Base-by-base conservation (phyloP, 371 early-diverging fungal species). In the Gilbertella persicaria region DNA sequence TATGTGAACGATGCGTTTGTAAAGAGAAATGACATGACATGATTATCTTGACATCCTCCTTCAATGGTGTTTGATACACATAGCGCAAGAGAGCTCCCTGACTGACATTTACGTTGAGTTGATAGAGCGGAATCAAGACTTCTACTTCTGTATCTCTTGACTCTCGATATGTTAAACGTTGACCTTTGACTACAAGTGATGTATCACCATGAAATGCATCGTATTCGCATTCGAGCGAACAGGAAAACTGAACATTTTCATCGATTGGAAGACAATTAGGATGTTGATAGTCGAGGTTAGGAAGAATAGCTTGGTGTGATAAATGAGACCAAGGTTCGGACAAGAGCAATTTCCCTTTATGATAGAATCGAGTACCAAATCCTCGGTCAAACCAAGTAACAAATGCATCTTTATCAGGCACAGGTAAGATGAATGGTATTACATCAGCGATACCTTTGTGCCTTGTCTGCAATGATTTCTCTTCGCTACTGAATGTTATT, bases 301-400 rank as follows among this genome's bases (percentile, higher is more conserved):
- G 84, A 6, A 73, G 46, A 42, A 82, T 68, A 2, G 73, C 64
- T 55, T 85, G 84, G 43, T 80, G 82, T 3, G 83, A 79, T 20
- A 82, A 50, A 42, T 79, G 72, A 0, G 77, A 79, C 84, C 84
- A 84, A 24, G 69, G 61, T 33, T 67, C 64, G 6, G 40, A 39
- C 14, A 78, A 55, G 7, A 77, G 62, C 58, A 46, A 61, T 62
- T 66, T 67, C 40, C 83, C 84, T 39, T 60, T 45, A 19, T 81
- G 53, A 55, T 54, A 80, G 44, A 73, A 76, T 0, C 49, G 45
- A 1, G 51, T 38, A 7, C 84, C 85, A 56, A 71, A 82, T 1
- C 85, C 85, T 30, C 69, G 67, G 56, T 81, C 77, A 61, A 85
- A 85, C 25, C 65, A 65, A 1, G 83, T 73, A 21, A 69, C 73